A percentile compares a stretch with the other conserved stretches of the same genome.
Evolutionary conservation across 768 basidiomycete genomes (phyloP).

Genomic region (Tulasnella sp.): DNA sequence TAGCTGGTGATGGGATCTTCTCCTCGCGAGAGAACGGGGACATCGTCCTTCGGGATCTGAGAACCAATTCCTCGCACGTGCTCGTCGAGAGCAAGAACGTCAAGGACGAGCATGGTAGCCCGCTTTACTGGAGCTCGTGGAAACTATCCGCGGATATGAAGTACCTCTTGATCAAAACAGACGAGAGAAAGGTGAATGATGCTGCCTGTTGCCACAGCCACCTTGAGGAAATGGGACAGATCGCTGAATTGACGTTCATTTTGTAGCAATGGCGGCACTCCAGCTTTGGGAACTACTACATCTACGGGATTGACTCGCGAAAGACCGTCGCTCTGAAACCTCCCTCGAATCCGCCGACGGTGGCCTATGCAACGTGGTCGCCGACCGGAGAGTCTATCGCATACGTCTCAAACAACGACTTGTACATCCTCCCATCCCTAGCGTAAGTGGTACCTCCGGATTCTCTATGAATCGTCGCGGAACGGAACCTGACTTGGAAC

Average conservation of each 20-base stretch:
- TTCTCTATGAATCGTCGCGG: neutral
- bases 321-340: conserved; percentile 58
- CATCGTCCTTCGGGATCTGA: conserved; percentile 73
- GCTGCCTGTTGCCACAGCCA: conserved; percentile 10
- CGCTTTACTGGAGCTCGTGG: conserved; percentile 50
- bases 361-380: conserved; percentile 78
- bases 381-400: conserved; percentile 74
- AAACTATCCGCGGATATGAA: conserved; percentile 84
- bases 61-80: conserved; percentile 52
- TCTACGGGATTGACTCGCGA: conserved; percentile 66
- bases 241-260: neutral
- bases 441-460: conserved; percentile 34
- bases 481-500: too few relatives aligned
- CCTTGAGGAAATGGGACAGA: neutral
- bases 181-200: conserved; percentile 66
- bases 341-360: conserved; percentile 56
- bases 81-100: conserved; percentile 50
- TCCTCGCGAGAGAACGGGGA: conserved; percentile 47
- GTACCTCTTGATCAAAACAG: conserved; percentile 70
- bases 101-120: conserved; percentile 48
- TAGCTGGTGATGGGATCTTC: conserved; percentile 93
- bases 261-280: conserved; percentile 89
- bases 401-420: conserved; percentile 74
- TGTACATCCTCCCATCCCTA: conserved; percentile 68
- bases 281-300: conserved; percentile 81